Conservation (phyloP, 108 stramenopile species). For the Parietichytrium sp. region DNA sequence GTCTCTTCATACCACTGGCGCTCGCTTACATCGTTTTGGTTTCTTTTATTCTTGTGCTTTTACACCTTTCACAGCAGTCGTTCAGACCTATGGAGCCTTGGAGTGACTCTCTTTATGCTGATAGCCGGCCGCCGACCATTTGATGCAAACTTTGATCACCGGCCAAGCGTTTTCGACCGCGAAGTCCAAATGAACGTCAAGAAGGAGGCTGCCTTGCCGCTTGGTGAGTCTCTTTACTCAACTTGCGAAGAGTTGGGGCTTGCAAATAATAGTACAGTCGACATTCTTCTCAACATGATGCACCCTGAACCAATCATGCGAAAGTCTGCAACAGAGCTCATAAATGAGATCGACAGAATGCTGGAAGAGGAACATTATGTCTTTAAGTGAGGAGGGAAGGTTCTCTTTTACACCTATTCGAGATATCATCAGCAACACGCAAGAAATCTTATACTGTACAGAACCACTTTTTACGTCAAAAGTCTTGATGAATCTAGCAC, state of each 20-base stretch:
- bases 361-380: constrained; percentile 36
- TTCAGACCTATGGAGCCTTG: constrained; percentile 31
- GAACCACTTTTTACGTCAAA: too few relatives aligned
- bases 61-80: too few relatives aligned
- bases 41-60: too few relatives aligned
- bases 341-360: constrained; percentile 25
- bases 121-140: constrained; percentile 28
- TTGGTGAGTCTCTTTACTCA: background rate
- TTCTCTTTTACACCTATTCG: too few relatives aligned
- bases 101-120: constrained; percentile 38
- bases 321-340: constrained; percentile 33
- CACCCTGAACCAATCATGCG: constrained; percentile 26
- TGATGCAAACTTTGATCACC: background rate
- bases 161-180: constrained; percentile 14
- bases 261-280: constrained; percentile 22
- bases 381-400: too few relatives aligned
- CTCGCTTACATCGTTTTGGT: too few relatives aligned
- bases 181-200: constrained; percentile 4
- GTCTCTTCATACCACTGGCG: too few relatives aligned
- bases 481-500: too few relatives aligned
- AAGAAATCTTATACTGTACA: too few relatives aligned
- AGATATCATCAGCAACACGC: too few relatives aligned
- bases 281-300: constrained; percentile 33
- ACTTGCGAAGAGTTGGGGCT: constrained; percentile 24
- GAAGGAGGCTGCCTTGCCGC: constrained; percentile 21